Evolutionary conservation across 257 asterid genomes (phyloP), one percentile per base, ranked within the genome.

Genomic region (Scutellaria baicalensis): DNA sequence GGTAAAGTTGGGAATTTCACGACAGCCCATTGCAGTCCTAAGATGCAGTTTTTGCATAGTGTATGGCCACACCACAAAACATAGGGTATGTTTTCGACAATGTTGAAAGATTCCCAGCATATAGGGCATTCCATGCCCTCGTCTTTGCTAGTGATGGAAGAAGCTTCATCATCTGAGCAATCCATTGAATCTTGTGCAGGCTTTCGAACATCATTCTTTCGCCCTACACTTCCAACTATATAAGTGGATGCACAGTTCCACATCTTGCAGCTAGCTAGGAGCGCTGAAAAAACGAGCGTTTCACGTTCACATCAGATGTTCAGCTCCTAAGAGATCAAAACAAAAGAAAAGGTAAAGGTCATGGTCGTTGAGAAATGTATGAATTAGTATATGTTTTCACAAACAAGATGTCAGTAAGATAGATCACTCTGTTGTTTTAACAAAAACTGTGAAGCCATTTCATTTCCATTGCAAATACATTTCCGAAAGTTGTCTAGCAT

Each of bases 31-130:
- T 89, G 96, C 6, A 92, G 81, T 69, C 92, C 96, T 11, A 89
- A 76, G 78, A 92, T 89, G 86, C 98, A 92, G 85, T 92, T 88
- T 78, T 89, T 92, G 73, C 98, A 92, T 10, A 92, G 80, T 17
- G 98, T 92, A 69, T 92, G 98, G 35, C 98, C 98, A 70, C 96
- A 92, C 98, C 96, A 92, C 61, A 92, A 72, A 67, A 92, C 96
- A 61, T 88, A 92, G 47, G 98, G 98, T 43, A 89, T 75, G 79
- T 92, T 92, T 74, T 92, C 98, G 17, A 92, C 98, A 1, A 92
- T 85, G 86, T 92, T 92, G 71, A 92, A 89, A 20, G 95, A 92
- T 73, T 92, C 98, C 87, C 92, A 88, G 83, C 98, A 92, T 72
- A 92, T 92, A 1, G 98, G 98, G 79, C 98, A 92, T 71, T 92